Base-by-base conservation (phyloP, 768 basidiomycete genomes). In the Tephrocybe sp. region DNA sequence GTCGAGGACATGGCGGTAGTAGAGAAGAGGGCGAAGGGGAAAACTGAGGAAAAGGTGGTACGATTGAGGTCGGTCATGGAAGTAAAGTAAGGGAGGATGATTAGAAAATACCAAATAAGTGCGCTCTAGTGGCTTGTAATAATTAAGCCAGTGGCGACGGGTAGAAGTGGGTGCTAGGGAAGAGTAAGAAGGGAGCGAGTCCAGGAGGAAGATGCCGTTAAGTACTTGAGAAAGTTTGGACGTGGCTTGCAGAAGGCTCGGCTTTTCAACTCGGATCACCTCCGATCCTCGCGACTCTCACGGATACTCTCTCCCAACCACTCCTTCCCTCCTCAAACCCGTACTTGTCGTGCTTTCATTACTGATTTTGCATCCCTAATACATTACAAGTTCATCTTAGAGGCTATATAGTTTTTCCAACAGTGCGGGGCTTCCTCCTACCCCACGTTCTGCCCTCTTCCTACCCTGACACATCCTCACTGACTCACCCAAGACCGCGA, bases 1-100 rank as follows among this genome's bases (percentile, higher is more conserved):
- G 79, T 64, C 56, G 80, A 68, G 52, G 86, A 74, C 83, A 87
- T 85, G 51, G 65, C 58, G 51, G 64, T 47, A 19, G 54, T 54
- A 27, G 68, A 61, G 42, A 62, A 56, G 35, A 71, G 54, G 48
- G 66, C 58, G 42, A 64, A 56, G 25, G 67, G 65, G 44, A 71
- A 60, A 48, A 66, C 72, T 77, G 71, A 60, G 58, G 68, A 64
- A 64, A 70, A 66, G 49, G 66, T 66, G 61, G 70, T 66, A 62
- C 58, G 69, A 67, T 69, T 69, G 60, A 65, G 37, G 47, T 61
- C 60, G 51, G 69, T 63, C 68, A 68, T 67, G 50, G 53, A 24
- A 38, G 48, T 50, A 51, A 62, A 56, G 19, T 52, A 47, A 45
- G 49, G 16, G 34, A 50, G 37, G 37, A 52, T 44, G 30, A 53